A percentile compares a stretch with the other conserved stretches of the same genome.
phyloP scores from a whole-genome alignment of 2,329 filamentous ascomycete species.

The Hypoxylon sp. region DNA sequence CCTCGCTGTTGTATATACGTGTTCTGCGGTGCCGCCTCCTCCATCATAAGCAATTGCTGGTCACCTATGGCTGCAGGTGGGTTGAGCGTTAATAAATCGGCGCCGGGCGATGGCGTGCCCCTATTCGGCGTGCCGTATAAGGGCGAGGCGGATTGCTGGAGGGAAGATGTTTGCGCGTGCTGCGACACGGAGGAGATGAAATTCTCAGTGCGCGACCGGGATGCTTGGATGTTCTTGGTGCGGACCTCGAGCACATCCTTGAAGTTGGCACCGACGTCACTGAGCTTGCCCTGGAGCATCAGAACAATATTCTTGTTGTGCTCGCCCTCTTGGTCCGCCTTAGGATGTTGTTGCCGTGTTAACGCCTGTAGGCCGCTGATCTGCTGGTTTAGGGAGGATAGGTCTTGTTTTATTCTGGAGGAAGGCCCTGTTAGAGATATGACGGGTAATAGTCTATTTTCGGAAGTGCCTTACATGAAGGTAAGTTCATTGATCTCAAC shows the following conservation, averaged over 20 bases:
- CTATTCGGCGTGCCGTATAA: slow-evolving; percentile 85
- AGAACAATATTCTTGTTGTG: slow-evolving; percentile 98
- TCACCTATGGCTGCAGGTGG: slow-evolving; percentile 75
- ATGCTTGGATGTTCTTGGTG: slow-evolving; percentile 98
- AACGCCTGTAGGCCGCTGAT: slow-evolving; percentile 87
- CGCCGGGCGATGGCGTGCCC: slow-evolving; percentile 75
- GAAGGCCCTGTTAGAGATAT: slow-evolving; percentile 20
- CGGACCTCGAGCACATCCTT: slow-evolving; percentile 97
- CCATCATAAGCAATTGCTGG: slow-evolving; percentile 92
- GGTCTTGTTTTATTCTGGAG: slow-evolving; percentile 87
- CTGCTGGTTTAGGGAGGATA: slow-evolving; percentile 85
- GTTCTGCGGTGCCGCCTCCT: slow-evolving; percentile 88
- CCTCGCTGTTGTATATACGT: slow-evolving; percentile 93
- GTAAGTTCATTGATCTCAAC: slow-evolving; percentile 98
- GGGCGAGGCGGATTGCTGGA: slow-evolving; percentile 84
- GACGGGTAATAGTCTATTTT: not conserved
- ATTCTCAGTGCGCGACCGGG: slow-evolving; percentile 91
- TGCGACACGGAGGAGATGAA: slow-evolving; percentile 93
- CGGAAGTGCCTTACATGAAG: slow-evolving; percentile 69
- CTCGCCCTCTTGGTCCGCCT: slow-evolving; percentile 85
- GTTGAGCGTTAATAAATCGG: slow-evolving; percentile 86
- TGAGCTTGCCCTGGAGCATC: slow-evolving; percentile 89
- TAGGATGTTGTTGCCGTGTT: slow-evolving; percentile 82
- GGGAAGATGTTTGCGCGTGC: slow-evolving; percentile 75
- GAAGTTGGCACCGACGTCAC: slow-evolving; percentile 94